These are phyloP conservation scores for Clausena lansium DNA, from an alignment of 345 rosid genomes.

Conservation along the genomic window DNA sequence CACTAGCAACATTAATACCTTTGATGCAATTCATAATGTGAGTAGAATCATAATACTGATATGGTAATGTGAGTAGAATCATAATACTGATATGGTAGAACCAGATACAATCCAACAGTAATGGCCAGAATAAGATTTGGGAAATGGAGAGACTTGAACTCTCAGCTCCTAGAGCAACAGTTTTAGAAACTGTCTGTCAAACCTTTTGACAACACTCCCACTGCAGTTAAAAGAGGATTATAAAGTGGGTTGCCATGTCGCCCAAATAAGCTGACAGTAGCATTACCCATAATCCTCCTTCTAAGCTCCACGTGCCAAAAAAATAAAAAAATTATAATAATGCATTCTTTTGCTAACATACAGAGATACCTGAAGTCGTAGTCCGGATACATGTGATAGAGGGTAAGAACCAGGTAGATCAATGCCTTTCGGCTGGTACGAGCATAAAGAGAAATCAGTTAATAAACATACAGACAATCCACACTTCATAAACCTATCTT, in stretches of 20 bases:
- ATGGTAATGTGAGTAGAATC: neutral
- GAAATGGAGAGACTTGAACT: conserved; percentile 99
- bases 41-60: neutral
- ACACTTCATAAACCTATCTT: conserved; percentile 11
- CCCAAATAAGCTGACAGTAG: conserved; percentile 86
- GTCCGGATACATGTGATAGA: conserved; percentile 89
- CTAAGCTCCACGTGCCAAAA: conserved; percentile 7
- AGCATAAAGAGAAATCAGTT: conserved; percentile 30
- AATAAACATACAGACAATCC: conserved; percentile 10
- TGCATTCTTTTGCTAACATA: conserved; percentile 16
- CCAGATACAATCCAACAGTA: conserved; percentile 10
- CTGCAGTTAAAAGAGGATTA: conserved; percentile 51
- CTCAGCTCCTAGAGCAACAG: conserved; percentile 96
- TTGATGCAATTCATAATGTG: conserved; percentile 2
- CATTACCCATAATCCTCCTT: conserved; percentile 98
- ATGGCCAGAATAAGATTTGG: conserved; percentile 37
- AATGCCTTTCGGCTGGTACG: conserved; percentile 88
- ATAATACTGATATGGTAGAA: neutral
- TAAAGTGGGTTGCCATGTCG: conserved; percentile 92
- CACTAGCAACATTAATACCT: too few relatives aligned
- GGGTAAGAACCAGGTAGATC: conserved; percentile 93
- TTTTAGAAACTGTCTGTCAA: conserved; percentile 85
- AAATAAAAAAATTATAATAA: too few relatives aligned
- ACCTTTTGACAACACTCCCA: conserved; percentile 99
- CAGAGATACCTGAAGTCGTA: conserved; percentile 90